These are phyloP conservation scores for Metarhizium robertsii DNA, from an alignment of 2,329 filamentous ascomycete genomes.

Conservation along the genomic window DNA sequence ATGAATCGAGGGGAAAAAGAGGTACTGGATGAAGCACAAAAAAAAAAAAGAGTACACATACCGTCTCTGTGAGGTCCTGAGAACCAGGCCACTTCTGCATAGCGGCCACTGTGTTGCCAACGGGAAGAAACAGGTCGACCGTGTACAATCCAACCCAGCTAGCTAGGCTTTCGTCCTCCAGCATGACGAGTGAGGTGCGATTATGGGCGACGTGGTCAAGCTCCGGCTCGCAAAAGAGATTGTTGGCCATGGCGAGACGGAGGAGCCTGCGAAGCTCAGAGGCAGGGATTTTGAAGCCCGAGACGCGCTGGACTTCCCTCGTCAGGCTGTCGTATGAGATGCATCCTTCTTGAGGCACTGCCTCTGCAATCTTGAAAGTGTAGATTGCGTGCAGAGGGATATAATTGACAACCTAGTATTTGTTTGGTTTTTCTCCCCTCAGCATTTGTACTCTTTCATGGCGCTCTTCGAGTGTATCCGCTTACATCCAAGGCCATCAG, in stretches of 20 bases:
- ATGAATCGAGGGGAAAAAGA: background rate
- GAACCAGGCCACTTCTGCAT: slow-evolving; percentile 26
- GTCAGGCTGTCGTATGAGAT: slow-evolving; percentile 19
- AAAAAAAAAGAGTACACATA: background rate
- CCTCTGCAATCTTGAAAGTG: slow-evolving; percentile 21
- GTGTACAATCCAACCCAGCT: slow-evolving; percentile 22
- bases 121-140: slow-evolving; percentile 20
- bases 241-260: slow-evolving; percentile 28
- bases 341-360: slow-evolving; percentile 16
- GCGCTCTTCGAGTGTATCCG: background rate
- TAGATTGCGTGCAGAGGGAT: slow-evolving; percentile 21
- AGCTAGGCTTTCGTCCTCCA: slow-evolving; percentile 16
- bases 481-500: slow-evolving; percentile 19
- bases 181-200: slow-evolving; percentile 20
- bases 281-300: slow-evolving; percentile 24
- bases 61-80: slow-evolving; percentile 24
- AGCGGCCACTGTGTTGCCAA: slow-evolving; percentile 21
- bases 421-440: background rate
- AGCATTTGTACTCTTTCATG: too few species aligned
- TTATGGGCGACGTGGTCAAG: slow-evolving; percentile 30
- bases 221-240: slow-evolving; percentile 29
- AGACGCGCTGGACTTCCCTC: slow-evolving; percentile 19
- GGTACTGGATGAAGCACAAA: too few species aligned
- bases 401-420: slow-evolving; percentile 15
- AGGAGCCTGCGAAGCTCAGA: slow-evolving; percentile 25